Conservation (phyloP, 2,329 filamentous ascomycete species). For the Hymenoscyphus fructigenus region DNA sequence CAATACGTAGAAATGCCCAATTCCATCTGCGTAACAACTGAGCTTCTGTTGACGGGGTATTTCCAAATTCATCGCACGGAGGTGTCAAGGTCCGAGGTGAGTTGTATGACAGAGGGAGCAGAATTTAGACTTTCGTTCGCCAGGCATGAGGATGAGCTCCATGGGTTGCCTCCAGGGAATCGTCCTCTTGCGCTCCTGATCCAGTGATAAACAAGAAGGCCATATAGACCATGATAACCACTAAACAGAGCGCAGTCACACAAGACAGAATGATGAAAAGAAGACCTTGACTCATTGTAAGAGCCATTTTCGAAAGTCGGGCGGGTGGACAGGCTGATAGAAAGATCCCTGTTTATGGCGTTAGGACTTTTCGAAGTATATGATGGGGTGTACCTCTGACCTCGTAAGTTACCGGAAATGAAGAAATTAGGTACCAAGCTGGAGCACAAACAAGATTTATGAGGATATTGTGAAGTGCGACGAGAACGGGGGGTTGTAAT, state of each 20-base stretch:
- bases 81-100: background rate
- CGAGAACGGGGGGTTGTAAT: background rate
- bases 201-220: constrained; percentile 13
- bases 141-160: constrained; percentile 24
- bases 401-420: background rate
- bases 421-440: background rate
- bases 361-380: background rate
- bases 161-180: constrained; percentile 9
- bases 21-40: background rate
- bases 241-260: constrained; percentile 15
- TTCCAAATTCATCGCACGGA: constrained; percentile 2
- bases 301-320: constrained; percentile 15
- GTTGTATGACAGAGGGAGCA: background rate
- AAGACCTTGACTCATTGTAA: constrained; percentile 20
- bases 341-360: background rate
- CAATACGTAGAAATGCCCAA: background rate
- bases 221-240: constrained; percentile 24
- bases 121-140: constrained; percentile 19
- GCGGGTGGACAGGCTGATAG: background rate
- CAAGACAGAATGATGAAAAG: constrained; percentile 24
- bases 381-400: background rate
- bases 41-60: background rate
- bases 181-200: constrained; percentile 2
- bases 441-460: background rate
- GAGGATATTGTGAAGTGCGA: background rate